Evolutionary conservation across 257 asterid species (phyloP), one percentile per base, ranked within the genome.

Genomic region (Plectranthus barbatus): DNA sequence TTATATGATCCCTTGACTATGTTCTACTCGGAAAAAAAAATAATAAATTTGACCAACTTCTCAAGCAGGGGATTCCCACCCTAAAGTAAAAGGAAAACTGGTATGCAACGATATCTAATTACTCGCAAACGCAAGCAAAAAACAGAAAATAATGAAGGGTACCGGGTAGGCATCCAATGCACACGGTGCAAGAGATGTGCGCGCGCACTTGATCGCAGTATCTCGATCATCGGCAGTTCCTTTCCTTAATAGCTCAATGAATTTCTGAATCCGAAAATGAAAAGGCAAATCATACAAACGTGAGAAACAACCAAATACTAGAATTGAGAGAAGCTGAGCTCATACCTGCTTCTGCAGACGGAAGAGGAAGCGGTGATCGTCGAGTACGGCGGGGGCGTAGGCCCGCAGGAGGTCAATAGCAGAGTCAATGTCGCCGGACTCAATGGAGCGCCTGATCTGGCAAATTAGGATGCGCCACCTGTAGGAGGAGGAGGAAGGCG

Each of bases 141-240:
- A 9, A 15, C 11, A 39, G n/a, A 36, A 42, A 68, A 64, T 2
- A 14, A 69, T 3, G 13, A 37, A 49, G 67, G 45, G 12, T 74
- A 93, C 99, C 77, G 97, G 99, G 68, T 93, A 93, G 51, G 97
- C 99, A 83, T 84, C 91, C 14, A 93, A 80, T 4, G 99, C 99
- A 75, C 96, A 87, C 12, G 99, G 96, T 12, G 97, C 97, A 39
- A 93, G 94, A 44, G 93, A 84, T 46, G 76, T 77, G 20, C 96
- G 82, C 60, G 81, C 79, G 56, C 94, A 93, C 60, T 82, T 66
- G 36, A 93, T 85, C 1, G 97, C 99, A 31, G 85, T 85, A 64
- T 83, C 87, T 23, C 94, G 94, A 75, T 82, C 96, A 80, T 83
- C 83, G 34, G 64, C 66, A 53, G 88, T 90, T 70, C 97, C 96